Evolutionary conservation across 805 yeast species (phyloP).

Genomic region (Maudiozyma turicensis): DNA sequence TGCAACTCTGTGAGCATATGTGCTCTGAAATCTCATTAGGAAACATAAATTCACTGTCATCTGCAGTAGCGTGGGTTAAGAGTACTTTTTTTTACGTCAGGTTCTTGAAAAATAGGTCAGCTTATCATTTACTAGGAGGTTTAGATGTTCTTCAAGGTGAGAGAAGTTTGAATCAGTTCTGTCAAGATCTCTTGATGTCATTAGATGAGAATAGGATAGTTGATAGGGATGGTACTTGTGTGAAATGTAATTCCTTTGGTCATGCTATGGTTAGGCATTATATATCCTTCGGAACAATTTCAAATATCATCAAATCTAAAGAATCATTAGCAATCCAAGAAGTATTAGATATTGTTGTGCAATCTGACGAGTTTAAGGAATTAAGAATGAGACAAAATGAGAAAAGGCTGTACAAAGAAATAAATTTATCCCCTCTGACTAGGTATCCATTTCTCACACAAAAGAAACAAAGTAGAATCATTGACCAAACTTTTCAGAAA

Average conservation of each 20-base stretch:
- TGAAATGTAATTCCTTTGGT: slow-evolving; percentile 35
- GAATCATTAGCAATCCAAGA: slow-evolving; percentile 11
- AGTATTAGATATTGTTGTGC: slow-evolving; percentile 25
- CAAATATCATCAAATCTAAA: slow-evolving; percentile 21
- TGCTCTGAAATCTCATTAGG: slow-evolving; percentile 37
- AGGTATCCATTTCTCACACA: slow-evolving; percentile 30
- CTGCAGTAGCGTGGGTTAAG: slow-evolving; percentile 38
- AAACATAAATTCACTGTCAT: slow-evolving; percentile 30
- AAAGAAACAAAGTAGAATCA: slow-evolving; percentile 18
- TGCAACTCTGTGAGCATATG: slow-evolving; percentile 32
- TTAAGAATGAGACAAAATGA: slow-evolving; percentile 37
- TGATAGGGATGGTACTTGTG: slow-evolving; percentile 13
- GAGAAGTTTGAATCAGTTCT: slow-evolving; percentile 27
- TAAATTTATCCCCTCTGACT: slow-evolving; percentile 33
- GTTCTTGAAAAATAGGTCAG: slow-evolving; percentile 31
- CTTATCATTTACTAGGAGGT: slow-evolving; percentile 29
- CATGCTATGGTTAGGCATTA: slow-evolving; percentile 42
- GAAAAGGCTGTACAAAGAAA: slow-evolving; percentile 35
- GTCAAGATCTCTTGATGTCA: slow-evolving; percentile 27
- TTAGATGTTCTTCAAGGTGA: slow-evolving; percentile 20
- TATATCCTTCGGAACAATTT: slow-evolving; percentile 36
- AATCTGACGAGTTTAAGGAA: slow-evolving; percentile 34
- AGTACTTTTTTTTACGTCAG: slow-evolving; percentile 43
- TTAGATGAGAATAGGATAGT: slow-evolving; percentile 27
- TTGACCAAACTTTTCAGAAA: slow-evolving; percentile 30